Evolutionary conservation across 192 early-diverging fungal species (phyloP), one percentile per base, ranked within the genome.

Genomic region (Coemansia guatemalensis): DNA sequence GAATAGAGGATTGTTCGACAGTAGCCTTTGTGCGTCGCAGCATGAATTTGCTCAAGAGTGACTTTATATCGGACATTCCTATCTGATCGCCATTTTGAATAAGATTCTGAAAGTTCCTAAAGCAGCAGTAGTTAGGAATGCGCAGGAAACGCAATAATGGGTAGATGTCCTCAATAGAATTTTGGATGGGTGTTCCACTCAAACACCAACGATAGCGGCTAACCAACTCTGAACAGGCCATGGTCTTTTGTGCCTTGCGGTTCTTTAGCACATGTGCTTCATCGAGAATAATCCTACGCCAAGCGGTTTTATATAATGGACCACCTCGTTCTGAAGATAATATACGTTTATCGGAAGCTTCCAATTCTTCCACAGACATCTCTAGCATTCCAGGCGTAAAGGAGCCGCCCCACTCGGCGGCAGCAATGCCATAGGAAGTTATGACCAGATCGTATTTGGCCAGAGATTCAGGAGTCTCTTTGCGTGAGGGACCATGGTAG

Each of bases 1-100:
- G 62, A 53, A 93, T 65, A 24, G 89, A 82, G 32, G 78, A 84
- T 20, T 86, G 89, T 53, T 90, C 86, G 2, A 92, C 61, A 48
- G 58, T 63, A n/a, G 78, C 76, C 64, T 95, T 95, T 5, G 84
- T 88, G 17, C 92, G 84, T n/a, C 92, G 79, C 21, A 95, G 69
- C 77, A 86, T 83, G 23, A 88, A 30, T 0, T 71, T 81, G 53
- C 69, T 78, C 14, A 95, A 62, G 2, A 92, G 79, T 84, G 20
- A 14, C 64, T 54, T 35, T 73, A 20, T 59, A 17, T 60, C 55
- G 12, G 22, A 74, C 8, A 60, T 74, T 27, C 27, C 49, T 12
- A 12, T 39, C 48, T 47, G 78, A 65, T 74, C 82, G 56, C 3
- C 84, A 87, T 4, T 61, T 48, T 4, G 77, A 68, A 53, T 89